Evolutionary conservation across 768 basidiomycete genomes (phyloP), one percentile per base, ranked within the genome.

Genomic region (Amanita rubescens): DNA sequence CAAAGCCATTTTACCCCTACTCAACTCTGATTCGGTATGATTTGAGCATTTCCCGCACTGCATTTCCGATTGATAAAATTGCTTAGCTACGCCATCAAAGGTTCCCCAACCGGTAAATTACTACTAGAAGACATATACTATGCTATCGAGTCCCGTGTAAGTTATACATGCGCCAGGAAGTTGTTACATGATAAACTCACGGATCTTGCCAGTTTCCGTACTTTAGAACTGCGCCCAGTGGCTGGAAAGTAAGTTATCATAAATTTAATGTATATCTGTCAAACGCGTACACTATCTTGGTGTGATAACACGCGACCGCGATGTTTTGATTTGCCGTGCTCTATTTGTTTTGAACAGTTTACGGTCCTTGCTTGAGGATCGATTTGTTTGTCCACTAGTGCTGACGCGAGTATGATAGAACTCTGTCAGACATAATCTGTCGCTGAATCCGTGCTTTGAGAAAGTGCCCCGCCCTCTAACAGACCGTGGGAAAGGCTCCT

Each of bases 381-480:
- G 63, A 57, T 59, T 62, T 63, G 56, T 63, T 37, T 47, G 27
- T 35, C 2, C 22, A 20, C 33, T 38, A 50, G 39, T 62, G 57
- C 69, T 72, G 54, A 68, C 59, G 53, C 56, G 51, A 45, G 50
- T 56, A 49, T 51, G 62, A 25, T 62, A 93, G 90, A 93, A 93
- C 65, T 92, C 90, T 38, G 90, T 93, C 58, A 85, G 90, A 45
- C 90, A 93, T 68, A 93, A 93, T 62, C 78, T 93, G 22, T 93
- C 90, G 5, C 75, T 93, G 56, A 93, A 93, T 60, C 90, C 90
- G 49, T 93, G 89, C 63, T 93, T 93, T 61, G 88, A 91, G 69
- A 93, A 93, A 68, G 87, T 92, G 4, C 85, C 90, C 2, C 86
- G 90, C n/a, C 90, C 90, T 11, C 79, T 93, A 59, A 93, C 90